Evolutionary conservation across 768 basidiomycete species (phyloP).

Genomic region (Leccinum variicolor): DNA sequence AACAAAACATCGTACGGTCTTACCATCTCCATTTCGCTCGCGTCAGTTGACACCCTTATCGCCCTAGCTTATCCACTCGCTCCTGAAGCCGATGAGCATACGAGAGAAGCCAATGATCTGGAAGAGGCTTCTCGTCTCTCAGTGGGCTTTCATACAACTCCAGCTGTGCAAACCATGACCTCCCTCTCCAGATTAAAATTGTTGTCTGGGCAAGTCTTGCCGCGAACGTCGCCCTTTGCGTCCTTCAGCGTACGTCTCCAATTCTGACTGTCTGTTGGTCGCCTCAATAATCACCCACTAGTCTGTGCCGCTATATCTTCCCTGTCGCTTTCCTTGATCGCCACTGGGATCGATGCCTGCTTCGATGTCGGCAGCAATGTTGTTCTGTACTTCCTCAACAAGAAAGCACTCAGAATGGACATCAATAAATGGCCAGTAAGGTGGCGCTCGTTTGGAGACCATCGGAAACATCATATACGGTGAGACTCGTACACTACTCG

Average conservation of each 20-base stretch:
- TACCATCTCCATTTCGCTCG: no score
- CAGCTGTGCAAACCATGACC: neutral
- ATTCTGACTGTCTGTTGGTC: neutral
- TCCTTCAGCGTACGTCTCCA: constrained; percentile 55
- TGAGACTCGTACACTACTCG: constrained; percentile 17
- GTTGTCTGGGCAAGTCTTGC: constrained; percentile 81
- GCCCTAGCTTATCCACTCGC: constrained; percentile 71
- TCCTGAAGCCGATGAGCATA: constrained; percentile 91
- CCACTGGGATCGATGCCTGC: constrained; percentile 85
- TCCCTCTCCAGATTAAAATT: constrained; percentile 65
- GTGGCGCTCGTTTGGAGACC: constrained; percentile 83
- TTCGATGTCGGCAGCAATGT: constrained; percentile 84
- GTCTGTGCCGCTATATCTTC: constrained; percentile 92
- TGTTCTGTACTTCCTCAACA: constrained; percentile 74
- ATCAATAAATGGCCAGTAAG: constrained; percentile 87
- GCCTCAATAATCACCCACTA: constrained; percentile 24
- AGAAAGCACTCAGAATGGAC: constrained; percentile 68
- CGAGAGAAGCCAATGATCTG: constrained; percentile 71
- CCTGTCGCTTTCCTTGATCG: constrained; percentile 78
- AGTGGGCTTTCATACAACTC: constrained; percentile 37
- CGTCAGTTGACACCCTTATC: no score
- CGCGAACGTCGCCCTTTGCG: constrained; percentile 71
- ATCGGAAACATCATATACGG: constrained; percentile 89
- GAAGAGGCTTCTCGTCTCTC: constrained; percentile 65
- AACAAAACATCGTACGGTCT: no score